Evolutionary conservation across 495 filamentous ascomycete genomes (phyloP), one percentile per base, ranked within the genome.

Genomic region (Parmelia sp.): DNA sequence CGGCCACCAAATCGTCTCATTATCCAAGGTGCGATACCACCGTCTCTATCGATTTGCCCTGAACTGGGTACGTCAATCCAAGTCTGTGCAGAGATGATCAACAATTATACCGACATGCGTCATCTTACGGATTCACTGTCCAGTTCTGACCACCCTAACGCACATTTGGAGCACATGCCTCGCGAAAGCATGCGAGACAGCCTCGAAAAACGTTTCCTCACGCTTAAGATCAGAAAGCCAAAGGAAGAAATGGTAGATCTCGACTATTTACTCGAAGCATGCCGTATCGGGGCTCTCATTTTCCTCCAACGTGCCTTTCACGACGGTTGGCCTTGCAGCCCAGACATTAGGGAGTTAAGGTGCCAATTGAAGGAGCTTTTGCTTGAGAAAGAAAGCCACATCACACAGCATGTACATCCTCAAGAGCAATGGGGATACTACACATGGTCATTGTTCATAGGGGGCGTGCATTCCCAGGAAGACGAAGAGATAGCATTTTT

Each of bases 201-300:
- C 36, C 1, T 61, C 42, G 0, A 29, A 3, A 14, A 61, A 23
- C 40, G 42, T 27, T 21, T 61, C 2, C 25, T 47, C 19, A 21
- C 37, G 19, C 23, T 61, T 19, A 9, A n/a, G 1, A 15, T 35
- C n/a, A 39, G 42, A 12, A 33, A 61, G 10, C 40, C 40, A 17
- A 29, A n/a, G 15, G 8, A 15, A n/a, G 2, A 40, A 25, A 40
- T 40, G 57, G 10, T 9, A 14, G 3, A 9, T 19, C 40, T 61
- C 15, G 58, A 61, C 39, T 61, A 45, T n/a, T 4, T 31, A 8
- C 23, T 47, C 21, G 40, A 47, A 36, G 40, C 58, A 11, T 44
- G 37, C 15, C 58, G 58, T 9, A 2, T 61, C 12, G 58, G 5
- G n/a, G 11, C 40, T n/a, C 40, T 61, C 42, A 61, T 61, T 12